Evolutionary conservation across 2,329 filamentous ascomycete genomes (phyloP).

Genomic region (Arthroderma uncinatum): DNA sequence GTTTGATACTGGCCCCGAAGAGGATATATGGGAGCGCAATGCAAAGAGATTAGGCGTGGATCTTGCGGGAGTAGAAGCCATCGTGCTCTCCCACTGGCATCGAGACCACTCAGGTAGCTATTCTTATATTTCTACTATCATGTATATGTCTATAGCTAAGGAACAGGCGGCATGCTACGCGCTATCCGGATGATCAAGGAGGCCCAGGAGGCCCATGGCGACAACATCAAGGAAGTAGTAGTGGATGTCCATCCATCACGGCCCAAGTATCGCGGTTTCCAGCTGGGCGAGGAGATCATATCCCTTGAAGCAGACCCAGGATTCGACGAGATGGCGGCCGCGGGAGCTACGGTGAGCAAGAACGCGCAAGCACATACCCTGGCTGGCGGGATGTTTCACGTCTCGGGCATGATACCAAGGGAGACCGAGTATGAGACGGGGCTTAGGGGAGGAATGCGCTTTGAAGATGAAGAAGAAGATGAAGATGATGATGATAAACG

Average conservation of each 20-base stretch:
- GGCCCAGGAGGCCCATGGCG: conserved; percentile 23
- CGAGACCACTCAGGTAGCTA: conserved; percentile 43
- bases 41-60: conserved; percentile 35
- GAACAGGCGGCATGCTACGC: conserved; percentile 38
- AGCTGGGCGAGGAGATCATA: conserved; percentile 31
- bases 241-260: conserved; percentile 45
- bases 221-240: conserved; percentile 23
- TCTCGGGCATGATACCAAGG: conserved; percentile 45
- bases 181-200: conserved; percentile 41
- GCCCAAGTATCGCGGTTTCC: conserved; percentile 42
- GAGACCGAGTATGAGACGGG: conserved; percentile 41
- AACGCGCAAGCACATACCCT: conserved; percentile 35
- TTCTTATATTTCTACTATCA: not conserved
- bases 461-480: conserved; percentile 18
- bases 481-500: no score
- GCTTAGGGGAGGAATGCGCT: conserved; percentile 37
- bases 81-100: conserved; percentile 46
- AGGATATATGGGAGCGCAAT: conserved; percentile 42
- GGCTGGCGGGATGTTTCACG: conserved; percentile 41
- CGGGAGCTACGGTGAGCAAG: conserved; percentile 34
- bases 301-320: conserved; percentile 45
- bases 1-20: conserved; percentile 46
- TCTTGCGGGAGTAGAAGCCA: conserved; percentile 36
- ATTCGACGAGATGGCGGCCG: conserved; percentile 37
- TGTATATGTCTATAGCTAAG: conserved; percentile 3